Conservation (phyloP, 305 asterid genomes). For the Fraxinus ornus region DNA sequence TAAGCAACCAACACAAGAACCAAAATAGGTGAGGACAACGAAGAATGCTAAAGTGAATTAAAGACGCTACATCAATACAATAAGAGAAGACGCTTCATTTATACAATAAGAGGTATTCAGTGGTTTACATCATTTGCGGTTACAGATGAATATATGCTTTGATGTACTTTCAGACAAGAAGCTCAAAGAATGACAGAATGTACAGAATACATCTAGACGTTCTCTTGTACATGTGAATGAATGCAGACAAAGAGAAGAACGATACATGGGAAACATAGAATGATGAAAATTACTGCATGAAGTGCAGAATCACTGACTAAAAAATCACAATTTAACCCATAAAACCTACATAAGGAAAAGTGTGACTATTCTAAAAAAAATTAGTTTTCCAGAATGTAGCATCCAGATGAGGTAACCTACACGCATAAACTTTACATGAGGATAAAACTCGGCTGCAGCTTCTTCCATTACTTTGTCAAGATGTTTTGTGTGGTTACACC, state of each 20-base stretch:
- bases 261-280: not conserved
- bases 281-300: not conserved
- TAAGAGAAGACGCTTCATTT: not conserved
- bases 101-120: not conserved
- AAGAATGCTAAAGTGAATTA: not conserved
- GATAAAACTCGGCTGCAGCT: constrained; percentile 86
- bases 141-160: constrained; percentile 1
- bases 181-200: not conserved
- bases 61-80: not conserved
- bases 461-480: constrained; percentile 83
- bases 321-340: not conserved
- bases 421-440: constrained; percentile 86
- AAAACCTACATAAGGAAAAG: not conserved
- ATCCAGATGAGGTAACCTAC: constrained; percentile 42
- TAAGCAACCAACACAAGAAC: constrained; percentile 29
- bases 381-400: not conserved
- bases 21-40: constrained; percentile 14
- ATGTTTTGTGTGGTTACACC: constrained; percentile 86
- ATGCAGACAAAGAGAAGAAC: not conserved
- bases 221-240: not conserved
- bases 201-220: not conserved
- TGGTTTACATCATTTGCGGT: not conserved
- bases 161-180: not conserved
- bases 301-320: not conserved
- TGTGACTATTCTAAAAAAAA: not conserved